Base-by-base conservation (phyloP, 1,139 yeast genomes). In the Sugiyamaella grinbergsii region DNA sequence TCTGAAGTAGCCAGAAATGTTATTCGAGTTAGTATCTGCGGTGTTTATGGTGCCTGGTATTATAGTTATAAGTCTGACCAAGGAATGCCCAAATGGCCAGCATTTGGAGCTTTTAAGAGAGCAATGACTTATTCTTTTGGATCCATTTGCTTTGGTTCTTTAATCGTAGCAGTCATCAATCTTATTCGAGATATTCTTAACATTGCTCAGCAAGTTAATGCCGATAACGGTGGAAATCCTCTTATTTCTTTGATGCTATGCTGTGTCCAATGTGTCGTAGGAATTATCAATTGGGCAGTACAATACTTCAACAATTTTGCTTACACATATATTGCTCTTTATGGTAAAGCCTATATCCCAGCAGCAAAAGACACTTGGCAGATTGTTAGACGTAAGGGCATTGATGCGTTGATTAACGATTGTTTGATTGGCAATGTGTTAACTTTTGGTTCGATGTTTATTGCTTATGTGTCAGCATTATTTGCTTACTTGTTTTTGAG, bases 41-140 rank as follows among this genome's bases (percentile, higher is more conserved):
- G 96, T 29, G 81, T 90, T 31, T 91, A 80, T 65, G 97, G 97
- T 18, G 80, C 94, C 4, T 90, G 97, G 96, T 90, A 88, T 69
- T 90, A 85, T 67, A 75, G 86, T 65, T 79, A 88, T 41, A 78
- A 77, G 56, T 79, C 90, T 1, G 91, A 85, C 63, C 86, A 85
- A 62, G 95, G 95, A 3, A 76, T 83, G 73, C 96, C 96, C 31
- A 78, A 70, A 59, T 79, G 80, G 72, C 95, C 95, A 7, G 94
- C 95, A 1, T 69, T 82, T 51, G 91, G 95, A 5, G 85, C 96
- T 1, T 81, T 91, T 59, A 83, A 80, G 63, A 78, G 96, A 60
- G 88, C 96, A 1, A 71, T 88, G 72, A 85, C 96, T 1, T 87
- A 84, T 65, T 86, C 94, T 36, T 85, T 90, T 65, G 97, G 98